Conservation (phyloP, 1,139 yeast species). For the Suhomyces bribrorum region DNA sequence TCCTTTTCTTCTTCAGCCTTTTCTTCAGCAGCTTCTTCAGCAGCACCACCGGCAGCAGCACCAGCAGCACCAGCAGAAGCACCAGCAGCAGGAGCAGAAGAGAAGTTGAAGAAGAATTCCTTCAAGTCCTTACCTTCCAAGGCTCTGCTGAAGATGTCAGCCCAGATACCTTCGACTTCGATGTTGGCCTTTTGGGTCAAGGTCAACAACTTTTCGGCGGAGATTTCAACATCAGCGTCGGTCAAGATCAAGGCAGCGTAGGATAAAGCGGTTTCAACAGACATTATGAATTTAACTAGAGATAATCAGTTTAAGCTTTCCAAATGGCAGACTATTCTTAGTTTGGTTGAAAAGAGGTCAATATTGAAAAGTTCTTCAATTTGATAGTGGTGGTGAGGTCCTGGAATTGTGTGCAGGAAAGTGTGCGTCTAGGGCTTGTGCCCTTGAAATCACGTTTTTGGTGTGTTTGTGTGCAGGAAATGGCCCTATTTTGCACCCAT, state of each 20-base stretch:
- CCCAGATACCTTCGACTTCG: conserved; percentile 82
- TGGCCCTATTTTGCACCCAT: conserved; percentile 1
- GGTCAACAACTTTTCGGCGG: conserved; percentile 87
- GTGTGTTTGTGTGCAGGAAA: not conserved
- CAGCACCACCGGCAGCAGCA: conserved; percentile 64
- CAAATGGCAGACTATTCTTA: conserved; percentile 31
- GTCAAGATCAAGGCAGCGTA: conserved; percentile 98
- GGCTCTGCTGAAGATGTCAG: conserved; percentile 94
- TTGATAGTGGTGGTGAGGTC: conserved; percentile 3
- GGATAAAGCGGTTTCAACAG: conserved; percentile 66
- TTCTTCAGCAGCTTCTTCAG: conserved; percentile 50
- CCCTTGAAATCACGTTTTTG: conserved; percentile 11
- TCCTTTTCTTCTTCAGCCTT: conserved; percentile 52
- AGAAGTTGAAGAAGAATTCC: conserved; percentile 82
- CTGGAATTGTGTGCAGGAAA: conserved; percentile 5
- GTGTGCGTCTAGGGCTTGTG: conserved; percentile 8
- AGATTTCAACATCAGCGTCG: conserved; percentile 93
- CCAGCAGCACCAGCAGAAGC: conserved; percentile 52
- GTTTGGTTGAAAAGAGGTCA: conserved; percentile 15
- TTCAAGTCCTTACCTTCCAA: conserved; percentile 95
- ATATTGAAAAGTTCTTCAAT: conserved; percentile 12
- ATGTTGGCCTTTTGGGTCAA: conserved; percentile 63
- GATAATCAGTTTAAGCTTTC: conserved; percentile 27
- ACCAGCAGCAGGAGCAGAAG: conserved; percentile 50
- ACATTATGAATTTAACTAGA: conserved; percentile 41